Percentiles rank a stretch among this genome's conserved stretches.
phyloP scores from a whole-genome alignment of 768 basidiomycete species.

The Coprinopsis marcescibilis region DNA sequence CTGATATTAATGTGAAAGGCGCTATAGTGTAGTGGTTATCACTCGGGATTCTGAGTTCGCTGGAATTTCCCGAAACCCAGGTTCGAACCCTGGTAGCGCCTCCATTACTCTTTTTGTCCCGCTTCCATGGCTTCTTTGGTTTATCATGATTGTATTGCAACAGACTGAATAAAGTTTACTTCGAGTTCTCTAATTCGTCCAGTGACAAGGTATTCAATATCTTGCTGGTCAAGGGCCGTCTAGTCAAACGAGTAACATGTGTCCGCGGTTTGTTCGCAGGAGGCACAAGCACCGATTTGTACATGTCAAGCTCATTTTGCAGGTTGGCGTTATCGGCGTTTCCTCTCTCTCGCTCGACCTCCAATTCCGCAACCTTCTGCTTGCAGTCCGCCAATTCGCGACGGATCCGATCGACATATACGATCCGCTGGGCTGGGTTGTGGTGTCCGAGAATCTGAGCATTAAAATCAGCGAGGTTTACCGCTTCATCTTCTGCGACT shows the following conservation, averaged over 20 bases:
- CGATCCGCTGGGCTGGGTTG: slow-evolving; percentile 81
- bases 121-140: not conserved
- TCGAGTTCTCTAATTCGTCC: slow-evolving; percentile 34
- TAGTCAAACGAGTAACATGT: slow-evolving; percentile 42
- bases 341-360: slow-evolving; percentile 45
- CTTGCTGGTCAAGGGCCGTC: slow-evolving; percentile 42
- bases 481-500: slow-evolving; percentile 75
- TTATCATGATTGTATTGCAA: not conserved
- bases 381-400: slow-evolving; percentile 75
- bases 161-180: not conserved
- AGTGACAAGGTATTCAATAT: slow-evolving; percentile 44
- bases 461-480: slow-evolving; percentile 72
- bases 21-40: slow-evolving; percentile 26
- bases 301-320: slow-evolving; percentile 50
- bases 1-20: slow-evolving; percentile 8
- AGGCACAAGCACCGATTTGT: slow-evolving; percentile 51
- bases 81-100: slow-evolving; percentile 24
- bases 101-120: slow-evolving; percentile 4
- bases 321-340: slow-evolving; percentile 40
- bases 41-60: slow-evolving; percentile 20
- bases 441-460: slow-evolving; percentile 80
- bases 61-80: slow-evolving; percentile 20
- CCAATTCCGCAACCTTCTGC: slow-evolving; percentile 46
- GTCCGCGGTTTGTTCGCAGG: slow-evolving; percentile 48
- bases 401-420: slow-evolving; percentile 81